Evolutionary conservation across 2,329 filamentous ascomycete genomes (phyloP).

Genomic region (Aspergillus clavatus): DNA sequence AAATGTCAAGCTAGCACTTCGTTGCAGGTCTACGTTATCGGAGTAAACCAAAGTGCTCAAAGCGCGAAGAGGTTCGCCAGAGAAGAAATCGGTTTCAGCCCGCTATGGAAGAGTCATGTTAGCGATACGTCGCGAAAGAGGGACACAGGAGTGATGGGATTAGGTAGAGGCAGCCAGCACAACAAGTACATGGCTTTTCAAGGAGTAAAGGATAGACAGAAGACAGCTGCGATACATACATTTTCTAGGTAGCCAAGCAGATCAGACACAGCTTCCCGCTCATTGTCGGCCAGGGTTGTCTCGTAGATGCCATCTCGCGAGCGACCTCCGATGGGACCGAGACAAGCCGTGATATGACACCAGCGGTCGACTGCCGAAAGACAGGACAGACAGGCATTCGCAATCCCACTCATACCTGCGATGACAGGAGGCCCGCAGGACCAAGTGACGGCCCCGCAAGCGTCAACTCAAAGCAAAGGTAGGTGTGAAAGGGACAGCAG

Average conservation of each 20-base stretch:
- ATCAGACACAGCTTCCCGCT: conserved; percentile 94
- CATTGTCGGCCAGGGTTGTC: conserved; percentile 86
- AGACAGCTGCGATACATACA: conserved; percentile 50
- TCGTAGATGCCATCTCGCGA: conserved; percentile 79
- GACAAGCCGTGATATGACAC: conserved; percentile 42
- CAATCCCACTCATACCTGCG: conserved; percentile 37
- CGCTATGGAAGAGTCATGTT: conserved; percentile 54
- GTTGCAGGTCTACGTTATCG: conserved; percentile 95
- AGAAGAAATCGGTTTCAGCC: conserved; percentile 96
- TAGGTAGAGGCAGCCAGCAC: conserved; percentile 5
- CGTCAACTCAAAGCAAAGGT: conserved; percentile 13
- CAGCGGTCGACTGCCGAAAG: conserved; percentile 39
- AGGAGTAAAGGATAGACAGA: not conserved
- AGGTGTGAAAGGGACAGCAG: conserved; percentile 7
- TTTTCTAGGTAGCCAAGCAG: conserved; percentile 94
- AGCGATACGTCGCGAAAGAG: conserved; percentile 9
- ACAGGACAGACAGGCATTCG: conserved; percentile 39
- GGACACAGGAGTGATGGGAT: conserved; percentile 4
- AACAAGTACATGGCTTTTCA: conserved; percentile 28
- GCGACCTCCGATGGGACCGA: conserved; percentile 54
- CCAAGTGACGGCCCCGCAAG: conserved; percentile 24
- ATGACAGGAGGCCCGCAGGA: conserved; percentile 24
- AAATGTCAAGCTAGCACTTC: conserved; percentile 96
- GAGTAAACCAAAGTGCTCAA: conserved; percentile 96
- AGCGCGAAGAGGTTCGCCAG: conserved; percentile 86